Conservation (phyloP, 441 rosid genomes). For the Pelargonium fulgidum region DNA sequence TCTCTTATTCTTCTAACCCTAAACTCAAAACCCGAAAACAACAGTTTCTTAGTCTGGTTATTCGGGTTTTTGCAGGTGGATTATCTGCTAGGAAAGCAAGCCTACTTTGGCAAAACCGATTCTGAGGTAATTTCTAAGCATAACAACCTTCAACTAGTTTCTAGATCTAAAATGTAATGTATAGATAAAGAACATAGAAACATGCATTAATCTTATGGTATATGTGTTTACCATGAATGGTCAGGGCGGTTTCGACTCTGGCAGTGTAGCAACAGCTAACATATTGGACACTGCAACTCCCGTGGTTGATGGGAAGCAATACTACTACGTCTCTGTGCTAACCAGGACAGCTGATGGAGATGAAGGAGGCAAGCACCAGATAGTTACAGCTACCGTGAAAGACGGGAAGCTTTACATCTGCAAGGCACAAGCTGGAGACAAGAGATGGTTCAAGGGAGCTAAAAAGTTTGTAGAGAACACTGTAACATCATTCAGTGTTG, state of each 20-base stretch:
- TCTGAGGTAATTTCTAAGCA: constrained; percentile 49
- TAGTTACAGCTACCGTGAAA: constrained; percentile 68
- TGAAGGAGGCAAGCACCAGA: constrained; percentile 91
- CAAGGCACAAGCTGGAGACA: constrained; percentile 99
- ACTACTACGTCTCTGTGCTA: constrained; percentile 59
- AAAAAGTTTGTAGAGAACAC: constrained; percentile 71
- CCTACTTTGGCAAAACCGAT: constrained; percentile 60
- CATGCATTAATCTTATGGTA: no score
- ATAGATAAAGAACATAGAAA: no score
- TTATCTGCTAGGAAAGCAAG: constrained; percentile 77
- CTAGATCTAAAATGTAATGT: no score
- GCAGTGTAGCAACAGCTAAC: constrained; percentile 81
- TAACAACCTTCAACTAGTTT: no score
- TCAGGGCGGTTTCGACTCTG: constrained; percentile 80
- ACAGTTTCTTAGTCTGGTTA: neutral
- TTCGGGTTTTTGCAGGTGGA: constrained; percentile 48
- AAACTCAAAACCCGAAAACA: no score
- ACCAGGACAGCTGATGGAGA: constrained; percentile 97
- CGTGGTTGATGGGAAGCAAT: constrained; percentile 42
- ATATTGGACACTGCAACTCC: constrained; percentile 51
- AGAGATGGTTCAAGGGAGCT: constrained; percentile 99
- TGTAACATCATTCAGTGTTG: constrained; percentile 80
- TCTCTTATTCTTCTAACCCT: neutral
- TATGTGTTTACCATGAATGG: neutral
- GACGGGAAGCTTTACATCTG: constrained; percentile 85